A percentile compares a stretch with the other conserved stretches of the same genome.
phyloP scores from a whole-genome alignment of 2,329 filamentous ascomycete genomes.

The Fusarium sp. region DNA sequence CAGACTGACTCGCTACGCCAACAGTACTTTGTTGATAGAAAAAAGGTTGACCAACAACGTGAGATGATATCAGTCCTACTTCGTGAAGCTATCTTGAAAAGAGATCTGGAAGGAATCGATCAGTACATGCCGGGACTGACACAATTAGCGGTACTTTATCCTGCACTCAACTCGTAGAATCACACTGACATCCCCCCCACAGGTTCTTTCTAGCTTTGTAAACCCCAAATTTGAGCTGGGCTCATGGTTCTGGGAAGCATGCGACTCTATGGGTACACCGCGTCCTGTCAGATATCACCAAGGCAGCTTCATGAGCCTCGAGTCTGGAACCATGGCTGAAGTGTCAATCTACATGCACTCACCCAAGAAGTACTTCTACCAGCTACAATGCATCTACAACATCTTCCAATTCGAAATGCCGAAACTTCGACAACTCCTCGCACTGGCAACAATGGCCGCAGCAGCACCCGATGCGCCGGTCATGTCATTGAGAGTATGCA shows the following conservation, averaged over 20 bases:
- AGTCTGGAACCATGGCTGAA: slow-evolving; percentile 32
- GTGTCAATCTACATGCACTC: slow-evolving; percentile 25
- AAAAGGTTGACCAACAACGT: slow-evolving; percentile 20
- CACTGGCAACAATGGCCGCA: slow-evolving; percentile 10
- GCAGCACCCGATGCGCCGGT: slow-evolving; percentile 6
- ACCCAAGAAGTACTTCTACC: slow-evolving; percentile 19
- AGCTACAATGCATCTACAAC: slow-evolving; percentile 35
- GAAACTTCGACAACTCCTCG: slow-evolving; percentile 9
- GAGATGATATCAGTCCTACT: slow-evolving; percentile 37
- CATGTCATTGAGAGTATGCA: slow-evolving; percentile 1
- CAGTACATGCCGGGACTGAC: slow-evolving; percentile 38
- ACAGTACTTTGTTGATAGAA: slow-evolving; percentile 42
- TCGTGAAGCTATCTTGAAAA: slow-evolving; percentile 31
- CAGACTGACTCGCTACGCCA: background rate
- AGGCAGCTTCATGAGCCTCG: slow-evolving; percentile 37
- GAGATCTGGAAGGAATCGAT: slow-evolving; percentile 24
- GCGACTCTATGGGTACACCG: slow-evolving; percentile 8
- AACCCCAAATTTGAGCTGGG: slow-evolving; percentile 37
- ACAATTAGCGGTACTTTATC: slow-evolving; percentile 31
- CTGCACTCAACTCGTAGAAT: accelerated
- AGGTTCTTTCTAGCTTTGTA: slow-evolving; percentile 41
- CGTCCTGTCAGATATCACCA: slow-evolving; percentile 35
- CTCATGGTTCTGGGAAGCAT: slow-evolving; percentile 47
- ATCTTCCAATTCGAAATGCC: slow-evolving; percentile 33
- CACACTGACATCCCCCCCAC: background rate